Evolutionary conservation across 371 early-diverging fungal species (phyloP).

Genomic region (Homolaphlyctis polyrhiza): DNA sequence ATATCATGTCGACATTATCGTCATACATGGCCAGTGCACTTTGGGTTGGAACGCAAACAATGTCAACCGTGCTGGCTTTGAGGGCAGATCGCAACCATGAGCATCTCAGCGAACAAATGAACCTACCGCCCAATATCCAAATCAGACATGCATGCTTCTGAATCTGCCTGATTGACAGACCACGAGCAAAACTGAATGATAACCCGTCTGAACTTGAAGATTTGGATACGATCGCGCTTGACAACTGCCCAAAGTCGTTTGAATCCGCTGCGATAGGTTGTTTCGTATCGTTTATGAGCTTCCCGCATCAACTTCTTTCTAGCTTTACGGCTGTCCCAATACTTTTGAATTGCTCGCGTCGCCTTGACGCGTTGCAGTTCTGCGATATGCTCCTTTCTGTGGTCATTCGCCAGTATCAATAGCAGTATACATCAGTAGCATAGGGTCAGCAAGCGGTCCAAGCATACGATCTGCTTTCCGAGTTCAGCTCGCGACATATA

Average conservation of each 20-base stretch:
- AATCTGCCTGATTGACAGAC: neutral
- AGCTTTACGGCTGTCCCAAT: no score
- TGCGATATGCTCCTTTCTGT: no score
- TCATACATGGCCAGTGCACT: constrained; percentile 6
- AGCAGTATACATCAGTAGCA: no score
- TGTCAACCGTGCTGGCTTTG: neutral
- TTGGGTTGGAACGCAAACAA: neutral
- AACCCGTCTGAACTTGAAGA: neutral
- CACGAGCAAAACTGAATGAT: constrained; percentile 3
- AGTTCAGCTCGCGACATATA: no score
- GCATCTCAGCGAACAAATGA: neutral
- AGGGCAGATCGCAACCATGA: no score
- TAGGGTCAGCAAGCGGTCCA: no score
- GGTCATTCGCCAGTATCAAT: no score
- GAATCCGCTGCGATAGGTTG: neutral
- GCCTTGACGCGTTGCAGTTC: no score
- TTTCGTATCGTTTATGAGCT: neutral
- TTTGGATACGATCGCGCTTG: constrained; percentile 7
- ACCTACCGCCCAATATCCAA: constrained; percentile 3
- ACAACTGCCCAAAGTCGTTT: neutral
- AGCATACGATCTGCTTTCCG: no score
- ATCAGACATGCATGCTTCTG: neutral
- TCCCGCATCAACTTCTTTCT: no score
- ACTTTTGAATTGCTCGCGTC: no score
- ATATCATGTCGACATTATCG: constrained; percentile 3